Evolutionary conservation across 2,329 filamentous ascomycete species (phyloP), one percentile per base, ranked within the genome.

Genomic region (Exophiala phaeomuriformis): DNA sequence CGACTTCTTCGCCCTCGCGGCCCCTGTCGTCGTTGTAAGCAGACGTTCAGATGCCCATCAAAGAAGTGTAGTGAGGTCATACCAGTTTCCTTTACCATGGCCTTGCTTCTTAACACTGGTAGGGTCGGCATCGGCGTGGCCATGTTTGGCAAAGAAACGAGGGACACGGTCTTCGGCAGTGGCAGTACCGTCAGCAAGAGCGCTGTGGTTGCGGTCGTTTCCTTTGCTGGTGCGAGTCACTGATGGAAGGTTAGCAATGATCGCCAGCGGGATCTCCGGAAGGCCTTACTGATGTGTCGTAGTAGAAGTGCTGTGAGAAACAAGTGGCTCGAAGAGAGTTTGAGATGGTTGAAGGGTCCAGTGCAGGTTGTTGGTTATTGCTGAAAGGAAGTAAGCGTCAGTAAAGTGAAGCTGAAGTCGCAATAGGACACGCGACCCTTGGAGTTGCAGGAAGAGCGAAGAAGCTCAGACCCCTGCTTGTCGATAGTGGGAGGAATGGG

Each of bases 141-240:
- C 91, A 56, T 82, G 75, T 76, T 96, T 96, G 72, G 82, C 89
- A 71, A 97, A 97, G 81, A 87, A 97, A 67, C 90, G 88, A 67
- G 93, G 91, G 30, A 95, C 75, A 65, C 85, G 80, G 63, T 93
- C 86, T 61, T 86, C 79, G 51, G 82, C 77, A 48, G 77, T 71
- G 57, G 81, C 83, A 53, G 81, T 83, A 68, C 86, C 87, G 65
- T 93, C 86, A 62, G 85, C 84, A 63, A 88, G 75, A 66, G 80
- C 86, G 65, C 83, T 82, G 76, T 95, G 87, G 78, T 94, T 86
- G 75, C 90, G 90, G 73, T 95, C 89, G 75, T 90, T 95, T 77
- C 79, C 82, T 79, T 97, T 98, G 82, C 91, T 88, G 62, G 91
- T 94, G 71, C 93, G 91, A 77, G 93, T 96, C 91, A 98, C 90